Evolutionary conservation across 2,329 filamentous ascomycete species (phyloP).

Genomic region (Talaromyces sp.): DNA sequence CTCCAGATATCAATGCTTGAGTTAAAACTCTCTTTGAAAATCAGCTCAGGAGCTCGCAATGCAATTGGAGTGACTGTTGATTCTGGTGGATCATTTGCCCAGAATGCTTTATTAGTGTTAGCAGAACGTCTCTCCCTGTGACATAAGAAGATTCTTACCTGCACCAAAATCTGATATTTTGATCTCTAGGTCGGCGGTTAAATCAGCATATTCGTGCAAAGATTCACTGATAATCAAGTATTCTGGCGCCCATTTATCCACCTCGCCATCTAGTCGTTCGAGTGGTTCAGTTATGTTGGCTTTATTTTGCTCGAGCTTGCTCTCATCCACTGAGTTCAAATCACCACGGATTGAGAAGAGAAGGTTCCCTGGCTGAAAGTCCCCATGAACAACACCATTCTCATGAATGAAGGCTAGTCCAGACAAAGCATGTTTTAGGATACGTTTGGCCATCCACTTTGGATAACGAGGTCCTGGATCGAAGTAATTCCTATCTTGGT

Average conservation of each 20-base stretch:
- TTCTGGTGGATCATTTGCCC: constrained; percentile 16
- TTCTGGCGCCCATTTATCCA: neutral
- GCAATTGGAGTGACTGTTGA: constrained; percentile 19
- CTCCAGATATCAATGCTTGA: constrained; percentile 25
- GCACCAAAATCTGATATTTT: neutral
- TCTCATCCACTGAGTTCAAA: constrained; percentile 13
- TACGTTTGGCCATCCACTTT: constrained; percentile 19
- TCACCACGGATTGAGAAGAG: constrained; percentile 16
- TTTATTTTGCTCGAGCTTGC: constrained; percentile 19
- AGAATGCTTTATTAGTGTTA: neutral
- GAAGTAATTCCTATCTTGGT: neutral
- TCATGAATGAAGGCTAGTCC: constrained; percentile 19
- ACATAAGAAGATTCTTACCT: neutral
- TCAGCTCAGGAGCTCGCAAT: constrained; percentile 25
- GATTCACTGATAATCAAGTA: neutral
- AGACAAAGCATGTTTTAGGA: constrained; percentile 18
- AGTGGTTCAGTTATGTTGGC: neutral
- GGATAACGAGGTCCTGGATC: constrained; percentile 14
- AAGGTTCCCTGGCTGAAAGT: constrained; percentile 21
- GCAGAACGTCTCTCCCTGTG: neutral
- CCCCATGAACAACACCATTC: constrained; percentile 20
- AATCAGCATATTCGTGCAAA: neutral
- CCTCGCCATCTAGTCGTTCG: neutral
- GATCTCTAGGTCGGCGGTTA: neutral
- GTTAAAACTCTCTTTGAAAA: constrained; percentile 19